Conservation (phyloP, 2,329 filamentous ascomycete species). For the Helotiales sp. region DNA sequence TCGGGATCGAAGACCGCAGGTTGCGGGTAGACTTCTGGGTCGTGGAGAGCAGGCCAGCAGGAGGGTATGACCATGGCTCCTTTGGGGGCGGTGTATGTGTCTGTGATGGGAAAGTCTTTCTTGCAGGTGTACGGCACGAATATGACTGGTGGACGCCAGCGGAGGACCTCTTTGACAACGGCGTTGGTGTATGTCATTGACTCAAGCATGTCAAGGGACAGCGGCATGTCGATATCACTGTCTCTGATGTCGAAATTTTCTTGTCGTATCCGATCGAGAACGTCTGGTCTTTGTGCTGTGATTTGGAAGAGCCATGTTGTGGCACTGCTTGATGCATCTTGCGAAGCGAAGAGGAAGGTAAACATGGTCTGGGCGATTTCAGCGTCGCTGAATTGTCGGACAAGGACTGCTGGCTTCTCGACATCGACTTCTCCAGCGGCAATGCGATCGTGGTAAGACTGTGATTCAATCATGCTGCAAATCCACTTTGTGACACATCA, state of each 20-base stretch:
- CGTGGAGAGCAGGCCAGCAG: conserved; percentile 57
- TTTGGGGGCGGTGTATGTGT: conserved; percentile 54
- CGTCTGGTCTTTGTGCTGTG: conserved; percentile 55
- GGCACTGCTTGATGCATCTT: conserved; percentile 58
- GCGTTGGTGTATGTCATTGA: conserved; percentile 57
- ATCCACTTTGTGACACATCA: conserved; percentile 57
- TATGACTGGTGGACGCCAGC: conserved; percentile 57
- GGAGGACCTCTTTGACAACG: conserved; percentile 58
- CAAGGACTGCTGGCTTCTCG: conserved; percentile 53
- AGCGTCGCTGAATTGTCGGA: conserved; percentile 55
- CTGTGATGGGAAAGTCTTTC: conserved; percentile 53
- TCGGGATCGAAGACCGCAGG: conserved; percentile 56
- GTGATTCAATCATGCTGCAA: conserved; percentile 73
- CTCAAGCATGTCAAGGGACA: conserved; percentile 54
- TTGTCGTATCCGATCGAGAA: conserved; percentile 51
- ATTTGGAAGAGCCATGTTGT: conserved; percentile 60
- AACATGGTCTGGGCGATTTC: conserved; percentile 58
- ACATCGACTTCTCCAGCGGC: conserved; percentile 57
- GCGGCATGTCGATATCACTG: conserved; percentile 49
- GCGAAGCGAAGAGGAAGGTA: conserved; percentile 59
- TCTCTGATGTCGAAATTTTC: conserved; percentile 53
- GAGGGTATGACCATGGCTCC: conserved; percentile 56
- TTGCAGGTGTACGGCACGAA: conserved; percentile 58
- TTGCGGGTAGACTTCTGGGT: conserved; percentile 53
- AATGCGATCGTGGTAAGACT: conserved; percentile 66